phyloP scores from a whole-genome alignment of 306 rosid genomes.

The Trifolium dubium region DNA sequence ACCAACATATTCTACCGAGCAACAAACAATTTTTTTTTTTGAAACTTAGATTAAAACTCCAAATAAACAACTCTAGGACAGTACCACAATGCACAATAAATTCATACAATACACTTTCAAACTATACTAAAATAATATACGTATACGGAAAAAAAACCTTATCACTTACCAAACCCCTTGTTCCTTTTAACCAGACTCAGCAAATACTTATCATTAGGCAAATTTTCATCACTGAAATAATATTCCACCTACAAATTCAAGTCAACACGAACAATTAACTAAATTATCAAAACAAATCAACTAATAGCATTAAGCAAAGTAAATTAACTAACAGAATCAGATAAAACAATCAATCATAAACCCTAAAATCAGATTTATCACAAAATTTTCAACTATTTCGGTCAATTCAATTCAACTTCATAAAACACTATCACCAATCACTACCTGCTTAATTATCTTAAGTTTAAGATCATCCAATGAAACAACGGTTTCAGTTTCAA shows the following conservation, averaged over 20 bases:
- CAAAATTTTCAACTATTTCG: not conserved
- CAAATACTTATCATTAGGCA: constrained; percentile 71
- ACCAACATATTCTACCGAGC: constrained; percentile 2
- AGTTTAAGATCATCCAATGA: constrained; percentile 82
- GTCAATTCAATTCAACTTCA: not conserved
- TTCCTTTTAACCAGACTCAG: constrained; percentile 69
- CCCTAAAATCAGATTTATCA: not conserved
- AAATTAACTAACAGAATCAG: not conserved
- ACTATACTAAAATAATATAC: constrained; percentile 5
- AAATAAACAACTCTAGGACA: not conserved
- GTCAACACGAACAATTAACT: constrained; percentile 14
- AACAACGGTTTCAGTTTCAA: constrained; percentile 44
- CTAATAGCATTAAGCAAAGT: not conserved
- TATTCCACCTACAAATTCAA: constrained; percentile 81
- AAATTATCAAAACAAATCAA: not conserved
- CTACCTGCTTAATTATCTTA: constrained; percentile 79
- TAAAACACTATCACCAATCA: not conserved
- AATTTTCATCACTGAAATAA: constrained; percentile 89
- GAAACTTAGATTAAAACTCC: not conserved
- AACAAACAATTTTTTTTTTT: not conserved
- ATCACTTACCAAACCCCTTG: constrained; percentile 85
- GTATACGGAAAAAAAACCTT: not conserved
- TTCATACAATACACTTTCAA: constrained; percentile 24
- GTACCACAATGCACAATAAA: not conserved
- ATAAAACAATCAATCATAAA: constrained; percentile 11